Evolutionary conservation across 78 protist species (phyloP).

Genomic region (Tieghemostelium lacteum): DNA sequence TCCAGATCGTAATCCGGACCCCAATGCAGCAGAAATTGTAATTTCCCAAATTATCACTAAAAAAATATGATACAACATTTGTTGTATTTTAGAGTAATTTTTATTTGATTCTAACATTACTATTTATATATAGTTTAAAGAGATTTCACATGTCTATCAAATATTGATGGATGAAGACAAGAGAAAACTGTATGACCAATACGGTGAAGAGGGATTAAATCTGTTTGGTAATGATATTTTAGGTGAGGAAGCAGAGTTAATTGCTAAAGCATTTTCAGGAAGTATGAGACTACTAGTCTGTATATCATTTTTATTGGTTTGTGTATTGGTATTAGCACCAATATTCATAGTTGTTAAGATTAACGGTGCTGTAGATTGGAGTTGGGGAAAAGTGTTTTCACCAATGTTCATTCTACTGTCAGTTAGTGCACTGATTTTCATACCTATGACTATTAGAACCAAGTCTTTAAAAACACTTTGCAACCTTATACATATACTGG

Average conservation of each 20-base stretch:
- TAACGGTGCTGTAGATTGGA: constrained; percentile 24
- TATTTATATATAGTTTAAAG: constrained; percentile 87
- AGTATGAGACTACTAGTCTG: constrained; percentile 6
- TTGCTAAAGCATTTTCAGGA: constrained; percentile 18
- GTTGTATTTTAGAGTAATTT: too few species aligned
- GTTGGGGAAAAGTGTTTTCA: constrained; percentile 46
- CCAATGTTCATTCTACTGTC: constrained; percentile 24
- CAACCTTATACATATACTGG: not conserved
- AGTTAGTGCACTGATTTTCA: not conserved
- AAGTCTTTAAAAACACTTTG: not conserved
- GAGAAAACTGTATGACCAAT: constrained; percentile 91
- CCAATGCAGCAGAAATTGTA: constrained; percentile 48
- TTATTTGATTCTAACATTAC: too few species aligned
- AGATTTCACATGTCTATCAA: constrained; percentile 91
- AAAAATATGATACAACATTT: too few species aligned
- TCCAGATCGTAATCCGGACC: constrained; percentile 69
- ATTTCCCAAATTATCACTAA: not conserved
- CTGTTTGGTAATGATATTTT: constrained; percentile 25
- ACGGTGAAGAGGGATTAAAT: constrained; percentile 63
- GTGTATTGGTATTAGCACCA: not conserved
- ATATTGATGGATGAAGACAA: constrained; percentile 91
- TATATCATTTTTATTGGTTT: constrained; percentile 4
- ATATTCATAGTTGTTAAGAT: constrained; percentile 34
- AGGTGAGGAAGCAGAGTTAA: constrained; percentile 33
- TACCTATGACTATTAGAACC: not conserved